Conservation (phyloP, 257 asterid species). For the Solanum medicagineum region DNA sequence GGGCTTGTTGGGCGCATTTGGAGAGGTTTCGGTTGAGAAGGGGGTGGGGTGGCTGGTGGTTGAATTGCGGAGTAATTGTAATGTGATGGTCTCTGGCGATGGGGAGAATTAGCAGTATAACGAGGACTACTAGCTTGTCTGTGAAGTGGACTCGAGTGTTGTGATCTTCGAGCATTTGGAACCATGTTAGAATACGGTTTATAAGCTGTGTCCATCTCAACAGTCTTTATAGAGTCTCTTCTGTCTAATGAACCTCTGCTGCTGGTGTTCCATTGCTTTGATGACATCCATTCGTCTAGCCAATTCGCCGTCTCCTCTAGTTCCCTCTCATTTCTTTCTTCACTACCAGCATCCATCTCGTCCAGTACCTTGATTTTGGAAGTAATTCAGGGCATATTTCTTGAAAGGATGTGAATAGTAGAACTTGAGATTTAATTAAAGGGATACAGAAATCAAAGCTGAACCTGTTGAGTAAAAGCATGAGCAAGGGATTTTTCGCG, state of each 20-base stretch:
- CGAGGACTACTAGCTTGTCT: constrained; percentile 13
- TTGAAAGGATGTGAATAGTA: not conserved
- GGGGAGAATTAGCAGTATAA: constrained; percentile 24
- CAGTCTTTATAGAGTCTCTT: constrained; percentile 68
- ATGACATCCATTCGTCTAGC: constrained; percentile 58
- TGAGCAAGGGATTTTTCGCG: constrained; percentile 54
- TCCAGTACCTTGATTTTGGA: constrained; percentile 26
- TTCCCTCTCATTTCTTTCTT: constrained; percentile 28
- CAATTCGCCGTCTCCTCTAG: constrained; percentile 28
- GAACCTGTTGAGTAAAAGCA: constrained; percentile 63
- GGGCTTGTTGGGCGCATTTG: constrained; percentile 52
- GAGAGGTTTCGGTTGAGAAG: constrained; percentile 21
- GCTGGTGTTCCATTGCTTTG: constrained; percentile 46
- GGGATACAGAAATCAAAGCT: not conserved
- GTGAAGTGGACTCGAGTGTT: constrained; percentile 50
- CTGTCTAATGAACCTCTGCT: constrained; percentile 58
- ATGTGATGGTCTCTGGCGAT: constrained; percentile 16
- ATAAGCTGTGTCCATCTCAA: constrained; percentile 45
- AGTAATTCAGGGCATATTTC: not conserved
- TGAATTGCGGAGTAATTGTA: constrained; percentile 17
- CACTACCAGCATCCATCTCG: constrained; percentile 12
- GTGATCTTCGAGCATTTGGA: constrained; percentile 34
- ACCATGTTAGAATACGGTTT: constrained; percentile 17
- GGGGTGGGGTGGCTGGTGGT: constrained; percentile 41
- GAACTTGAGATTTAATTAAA: not conserved